These are phyloP conservation scores for Glarea lozoyensis DNA, from an alignment of 495 filamentous ascomycete genomes.

Conservation along the genomic window DNA sequence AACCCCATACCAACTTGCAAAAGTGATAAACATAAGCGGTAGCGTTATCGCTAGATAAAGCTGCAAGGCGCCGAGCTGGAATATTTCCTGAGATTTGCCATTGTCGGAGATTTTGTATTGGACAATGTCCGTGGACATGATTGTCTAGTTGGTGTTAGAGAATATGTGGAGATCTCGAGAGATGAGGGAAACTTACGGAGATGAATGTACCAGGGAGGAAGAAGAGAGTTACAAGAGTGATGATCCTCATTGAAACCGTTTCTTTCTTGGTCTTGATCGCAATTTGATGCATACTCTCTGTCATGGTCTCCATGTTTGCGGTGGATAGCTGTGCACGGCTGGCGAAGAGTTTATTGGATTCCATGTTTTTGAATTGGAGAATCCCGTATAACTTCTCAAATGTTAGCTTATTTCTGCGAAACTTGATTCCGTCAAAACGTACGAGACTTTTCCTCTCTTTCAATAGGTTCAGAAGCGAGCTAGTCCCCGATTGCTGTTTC, in stretches of 20 bases:
- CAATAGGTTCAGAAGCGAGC: conserved; percentile 7
- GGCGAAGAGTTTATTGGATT: conserved; percentile 8
- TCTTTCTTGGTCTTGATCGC: conserved; percentile 24
- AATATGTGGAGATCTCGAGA: background rate
- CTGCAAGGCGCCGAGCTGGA: conserved; percentile 10
- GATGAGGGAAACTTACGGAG: conserved; percentile 22
- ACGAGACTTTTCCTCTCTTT: conserved; percentile 17
- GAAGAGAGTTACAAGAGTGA: conserved; percentile 33
- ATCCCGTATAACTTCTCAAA: conserved; percentile 16
- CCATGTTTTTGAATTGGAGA: conserved; percentile 8
- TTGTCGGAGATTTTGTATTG: conserved; percentile 11
- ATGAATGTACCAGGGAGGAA: conserved; percentile 37
- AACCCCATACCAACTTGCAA: background rate
- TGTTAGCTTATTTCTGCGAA: too few species aligned
- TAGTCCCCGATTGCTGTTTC: conserved; percentile 8
- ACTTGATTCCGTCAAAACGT: too few species aligned
- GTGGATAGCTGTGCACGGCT: conserved; percentile 4
- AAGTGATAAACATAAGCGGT: conserved; percentile 9
- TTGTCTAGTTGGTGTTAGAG: conserved; percentile 12
- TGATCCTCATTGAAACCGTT: conserved; percentile 31
- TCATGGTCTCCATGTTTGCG: conserved; percentile 7
- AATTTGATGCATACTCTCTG: conserved; percentile 18
- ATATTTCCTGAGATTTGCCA: conserved; percentile 2
- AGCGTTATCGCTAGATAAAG: conserved; percentile 16
- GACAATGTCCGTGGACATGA: conserved; percentile 26